phyloP scores from a whole-genome alignment of 1,139 yeast genomes.

The Hansenula lynferdii region DNA sequence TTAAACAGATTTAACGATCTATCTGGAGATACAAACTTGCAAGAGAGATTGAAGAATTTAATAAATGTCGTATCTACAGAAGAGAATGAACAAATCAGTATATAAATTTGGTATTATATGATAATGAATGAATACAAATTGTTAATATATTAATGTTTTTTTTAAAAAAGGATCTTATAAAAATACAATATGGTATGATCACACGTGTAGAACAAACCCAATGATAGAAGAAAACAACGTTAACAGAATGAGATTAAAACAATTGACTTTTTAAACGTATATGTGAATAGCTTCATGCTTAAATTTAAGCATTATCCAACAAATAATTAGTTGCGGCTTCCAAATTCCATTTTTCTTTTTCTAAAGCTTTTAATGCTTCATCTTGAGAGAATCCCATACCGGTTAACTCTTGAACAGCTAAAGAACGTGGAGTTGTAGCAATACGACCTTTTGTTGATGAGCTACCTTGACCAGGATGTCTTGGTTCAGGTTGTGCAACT shows the following conservation, averaged over 20 bases:
- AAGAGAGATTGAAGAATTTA: conserved; percentile 21
- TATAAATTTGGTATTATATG: no score
- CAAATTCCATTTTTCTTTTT: conserved; percentile 65
- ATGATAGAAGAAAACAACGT: not conserved
- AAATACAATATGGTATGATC: not conserved
- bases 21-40: conserved; percentile 20
- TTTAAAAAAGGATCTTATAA: no score
- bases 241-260: no score
- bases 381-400: conserved; percentile 84
- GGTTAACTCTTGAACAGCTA: conserved; percentile 66
- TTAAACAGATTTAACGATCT: conserved; percentile 21
- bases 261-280: no score
- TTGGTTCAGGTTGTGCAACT: conserved; percentile 11
- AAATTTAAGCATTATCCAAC: conserved; percentile 52
- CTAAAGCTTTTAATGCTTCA: conserved; percentile 65
- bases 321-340: conserved; percentile 83
- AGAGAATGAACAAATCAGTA: conserved; percentile 3
- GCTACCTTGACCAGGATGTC: conserved; percentile 3
- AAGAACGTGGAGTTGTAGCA: conserved; percentile 36
- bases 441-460: conserved; percentile 22
- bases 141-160: no score
- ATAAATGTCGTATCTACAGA: conserved; percentile 6
- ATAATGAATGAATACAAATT: no score
- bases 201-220: not conserved
- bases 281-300: no score